Evolutionary conservation across 2,329 filamentous ascomycete genomes (phyloP).

Genomic region (Bipolaris victoriae): DNA sequence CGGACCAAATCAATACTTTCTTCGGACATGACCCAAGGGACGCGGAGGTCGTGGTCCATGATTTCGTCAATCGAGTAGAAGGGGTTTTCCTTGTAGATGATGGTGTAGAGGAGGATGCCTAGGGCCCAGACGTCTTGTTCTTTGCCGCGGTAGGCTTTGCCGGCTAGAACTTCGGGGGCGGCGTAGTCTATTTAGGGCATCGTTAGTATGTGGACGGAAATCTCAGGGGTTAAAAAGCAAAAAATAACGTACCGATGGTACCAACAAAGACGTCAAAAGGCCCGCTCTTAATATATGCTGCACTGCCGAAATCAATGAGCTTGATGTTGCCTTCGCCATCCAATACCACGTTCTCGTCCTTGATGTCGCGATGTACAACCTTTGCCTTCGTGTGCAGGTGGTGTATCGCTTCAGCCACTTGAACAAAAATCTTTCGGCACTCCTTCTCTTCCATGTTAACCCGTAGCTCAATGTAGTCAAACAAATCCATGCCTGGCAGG

Average conservation of each 20-base stretch:
- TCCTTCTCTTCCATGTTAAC: constrained; percentile 96
- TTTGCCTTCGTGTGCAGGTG: constrained; percentile 89
- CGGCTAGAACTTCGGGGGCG: constrained; percentile 94
- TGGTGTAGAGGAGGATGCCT: constrained; percentile 95
- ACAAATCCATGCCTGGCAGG: constrained; percentile 95
- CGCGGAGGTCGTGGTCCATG: constrained; percentile 91
- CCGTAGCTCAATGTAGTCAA: constrained; percentile 96
- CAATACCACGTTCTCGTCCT: constrained; percentile 96
- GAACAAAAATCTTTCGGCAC: constrained; percentile 91
- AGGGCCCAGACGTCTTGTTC: constrained; percentile 99
- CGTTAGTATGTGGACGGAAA: constrained; percentile 11
- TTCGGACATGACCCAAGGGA: constrained; percentile 88
- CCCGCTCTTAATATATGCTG: constrained; percentile 96
- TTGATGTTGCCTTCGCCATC: constrained; percentile 96
- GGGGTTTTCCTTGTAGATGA: constrained; percentile 99
- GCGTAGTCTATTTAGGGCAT: constrained; percentile 76
- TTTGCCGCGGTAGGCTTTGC: constrained; percentile 89
- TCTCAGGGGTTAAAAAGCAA: not conserved
- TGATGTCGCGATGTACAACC: constrained; percentile 97
- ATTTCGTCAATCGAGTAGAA: constrained; percentile 99
- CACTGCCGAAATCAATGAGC: constrained; percentile 96
- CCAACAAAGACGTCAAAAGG: constrained; percentile 99
- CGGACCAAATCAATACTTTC: constrained; percentile 91
- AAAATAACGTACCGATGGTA: constrained; percentile 78
- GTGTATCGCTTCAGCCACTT: constrained; percentile 87